Evolutionary conservation across 2,329 filamentous ascomycete genomes (phyloP), one percentile per base, ranked within the genome.

Genomic region (Venturia oleaginea): DNA sequence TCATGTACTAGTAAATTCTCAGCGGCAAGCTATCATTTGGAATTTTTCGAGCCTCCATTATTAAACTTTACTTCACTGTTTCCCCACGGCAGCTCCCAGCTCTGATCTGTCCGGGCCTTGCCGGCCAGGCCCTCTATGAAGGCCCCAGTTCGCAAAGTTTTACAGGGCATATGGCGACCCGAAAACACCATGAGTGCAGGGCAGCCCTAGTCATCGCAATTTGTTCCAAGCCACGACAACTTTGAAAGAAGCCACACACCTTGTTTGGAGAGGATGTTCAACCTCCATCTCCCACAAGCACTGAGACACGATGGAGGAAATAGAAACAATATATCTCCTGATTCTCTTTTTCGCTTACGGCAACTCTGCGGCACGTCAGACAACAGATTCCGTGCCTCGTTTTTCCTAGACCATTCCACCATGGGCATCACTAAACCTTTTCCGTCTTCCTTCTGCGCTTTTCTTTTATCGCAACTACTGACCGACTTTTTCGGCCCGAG

Each of bases 241-340:
- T 13, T 34, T 57, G 15, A 17, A 13, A 19, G 7, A 57, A 57
- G 51, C 51, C 51, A 57, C 27, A 57, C 30, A 57, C 0, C 27
- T 34, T 54, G 24, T 54, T 51, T 11, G 17, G 46, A 48, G 22
- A 27, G 43, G 24, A 24, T 32, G 48, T 54, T 24, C 48, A n/a
- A 57, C 27, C 2, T 57, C 51, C 4, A 57, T 34, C 30, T 57
- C 27, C 51, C 30, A 57, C 30, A 7, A 34, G 27, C 30, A 34
- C 51, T 57, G 51, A 57, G 51, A 57, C 51, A 57, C 30, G 30
- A 32, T 34, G 51, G 5, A 34, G 51, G n/a, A 34, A 34, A 34
- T 34, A 57, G 51, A 57, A 57, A 34, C 51, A 57, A 57, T 57
- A 57, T 17, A 57, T 34, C 51, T 34, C 51, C 51, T 57, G 51